A percentile compares a stretch with the other conserved stretches of the same genome.
Conservation (phyloP, 352 stramenopile genomes). For the Globisporangium barbulae region DNA sequence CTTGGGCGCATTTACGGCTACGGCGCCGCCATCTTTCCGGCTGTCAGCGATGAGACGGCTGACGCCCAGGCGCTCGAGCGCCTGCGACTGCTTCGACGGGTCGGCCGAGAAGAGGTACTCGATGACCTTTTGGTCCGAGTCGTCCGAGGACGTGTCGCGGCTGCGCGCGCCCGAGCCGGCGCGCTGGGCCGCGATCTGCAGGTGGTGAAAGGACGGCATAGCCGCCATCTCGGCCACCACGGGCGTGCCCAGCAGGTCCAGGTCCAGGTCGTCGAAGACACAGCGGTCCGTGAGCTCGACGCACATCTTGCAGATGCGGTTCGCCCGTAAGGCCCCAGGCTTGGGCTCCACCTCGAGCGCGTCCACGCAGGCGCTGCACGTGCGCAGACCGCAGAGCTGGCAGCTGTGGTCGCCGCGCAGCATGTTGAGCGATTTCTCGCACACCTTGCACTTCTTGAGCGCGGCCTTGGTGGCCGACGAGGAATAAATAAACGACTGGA, state of each 20-base stretch:
- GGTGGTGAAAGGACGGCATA: slow-evolving; percentile 20
- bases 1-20: background rate
- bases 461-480: slow-evolving; percentile 16
- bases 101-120: slow-evolving; percentile 36
- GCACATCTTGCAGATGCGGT: slow-evolving; percentile 30
- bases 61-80: slow-evolving; percentile 26
- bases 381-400: slow-evolving; percentile 37
- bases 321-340: slow-evolving; percentile 17
- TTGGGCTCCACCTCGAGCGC: slow-evolving; percentile 21
- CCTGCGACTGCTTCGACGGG: slow-evolving; percentile 23
- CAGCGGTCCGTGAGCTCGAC: slow-evolving; percentile 22
- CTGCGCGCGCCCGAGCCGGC: slow-evolving; percentile 6
- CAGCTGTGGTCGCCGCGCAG: slow-evolving; percentile 27
- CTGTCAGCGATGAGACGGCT: slow-evolving; percentile 1
- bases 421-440: slow-evolving; percentile 28
- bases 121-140: slow-evolving; percentile 25
- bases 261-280: slow-evolving; percentile 30
- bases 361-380: slow-evolving; percentile 27
- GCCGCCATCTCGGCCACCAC: slow-evolving; percentile 21
- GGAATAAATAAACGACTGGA: slow-evolving; percentile 30
- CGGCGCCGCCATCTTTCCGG: background rate
- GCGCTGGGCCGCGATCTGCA: slow-evolving; percentile 17
- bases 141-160: slow-evolving; percentile 18
- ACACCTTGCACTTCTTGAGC: slow-evolving; percentile 29
- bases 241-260: slow-evolving; percentile 21